Conservation (phyloP, 1,284 basidiomycete genomes). For the Coriolopsis trogii region DNA sequence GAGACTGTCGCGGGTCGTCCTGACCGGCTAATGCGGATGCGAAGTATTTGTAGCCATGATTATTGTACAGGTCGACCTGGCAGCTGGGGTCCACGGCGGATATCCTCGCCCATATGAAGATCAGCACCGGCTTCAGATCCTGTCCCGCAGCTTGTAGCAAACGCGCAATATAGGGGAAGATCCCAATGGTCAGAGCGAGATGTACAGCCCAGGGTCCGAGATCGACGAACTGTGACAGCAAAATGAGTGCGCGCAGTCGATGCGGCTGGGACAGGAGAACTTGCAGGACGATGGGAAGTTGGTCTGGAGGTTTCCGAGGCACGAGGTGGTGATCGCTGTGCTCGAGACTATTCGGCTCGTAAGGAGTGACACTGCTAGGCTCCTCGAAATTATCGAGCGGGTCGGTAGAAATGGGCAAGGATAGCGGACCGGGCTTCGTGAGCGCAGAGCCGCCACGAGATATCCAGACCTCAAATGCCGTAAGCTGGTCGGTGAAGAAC, state of each 20-base stretch:
- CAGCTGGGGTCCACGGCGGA: slow-evolving; percentile 94
- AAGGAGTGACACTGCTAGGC: slow-evolving; percentile 14
- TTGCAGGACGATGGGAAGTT: slow-evolving; percentile 96
- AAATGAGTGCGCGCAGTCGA: slow-evolving; percentile 91
- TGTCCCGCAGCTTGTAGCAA: slow-evolving; percentile 93
- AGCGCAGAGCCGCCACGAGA: slow-evolving; percentile 85
- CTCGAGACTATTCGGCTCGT: slow-evolving; percentile 18
- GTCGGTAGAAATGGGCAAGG: slow-evolving; percentile 52
- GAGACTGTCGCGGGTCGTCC: slow-evolving; percentile 54
- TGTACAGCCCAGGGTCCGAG: slow-evolving; percentile 99
- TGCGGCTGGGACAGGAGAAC: slow-evolving; percentile 97
- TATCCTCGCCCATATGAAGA: slow-evolving; percentile 99
- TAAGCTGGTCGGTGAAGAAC: slow-evolving; percentile 96
- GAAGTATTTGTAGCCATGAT: slow-evolving; percentile 89
- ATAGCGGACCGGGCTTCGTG: slow-evolving; percentile 75
- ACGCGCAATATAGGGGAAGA: slow-evolving; percentile 98
- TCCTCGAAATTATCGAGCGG: slow-evolving; percentile 24
- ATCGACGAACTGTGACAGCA: slow-evolving; percentile 98
- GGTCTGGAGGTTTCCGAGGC: slow-evolving; percentile 90
- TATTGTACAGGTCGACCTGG: slow-evolving; percentile 89
- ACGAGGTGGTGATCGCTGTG: slow-evolving; percentile 61
- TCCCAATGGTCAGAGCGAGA: slow-evolving; percentile 95
- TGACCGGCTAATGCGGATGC: slow-evolving; percentile 75
- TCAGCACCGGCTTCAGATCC: slow-evolving; percentile 96
- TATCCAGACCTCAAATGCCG: slow-evolving; percentile 99